Evolutionary conservation across 208 protist genomes (phyloP).

Genomic region (Spongospora subterranea): DNA sequence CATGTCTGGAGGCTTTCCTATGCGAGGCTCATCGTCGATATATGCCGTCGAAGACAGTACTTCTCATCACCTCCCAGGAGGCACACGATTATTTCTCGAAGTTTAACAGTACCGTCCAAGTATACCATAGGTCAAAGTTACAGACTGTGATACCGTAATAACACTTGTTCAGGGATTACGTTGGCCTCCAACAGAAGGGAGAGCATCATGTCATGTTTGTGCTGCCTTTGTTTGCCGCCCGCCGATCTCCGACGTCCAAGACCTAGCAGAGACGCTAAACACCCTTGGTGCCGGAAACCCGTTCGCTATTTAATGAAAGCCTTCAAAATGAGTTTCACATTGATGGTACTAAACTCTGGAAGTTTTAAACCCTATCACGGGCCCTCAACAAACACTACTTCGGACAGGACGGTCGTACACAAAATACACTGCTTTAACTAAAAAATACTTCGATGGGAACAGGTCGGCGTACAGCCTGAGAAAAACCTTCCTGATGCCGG

Average conservation of each 20-base stretch:
- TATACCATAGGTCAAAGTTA: not conserved
- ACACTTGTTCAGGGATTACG: not conserved
- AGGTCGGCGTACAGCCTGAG: conserved; percentile 38
- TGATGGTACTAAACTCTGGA: too few relatives aligned
- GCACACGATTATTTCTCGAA: not conserved
- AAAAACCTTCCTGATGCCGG: not conserved
- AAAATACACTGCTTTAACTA: too few relatives aligned
- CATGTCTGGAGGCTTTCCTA: not conserved
- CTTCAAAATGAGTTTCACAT: too few relatives aligned
- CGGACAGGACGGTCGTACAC: too few relatives aligned
- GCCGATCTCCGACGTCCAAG: not conserved
- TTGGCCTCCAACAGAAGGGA: not conserved
- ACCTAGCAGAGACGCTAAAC: not conserved
- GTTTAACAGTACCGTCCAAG: not conserved
- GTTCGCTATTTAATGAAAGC: too few relatives aligned
- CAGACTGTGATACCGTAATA: not conserved
- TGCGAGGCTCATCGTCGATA: not conserved
- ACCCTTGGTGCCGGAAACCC: not conserved
- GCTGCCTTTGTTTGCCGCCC: not conserved
- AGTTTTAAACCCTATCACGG: too few relatives aligned
- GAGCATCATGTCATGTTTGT: not conserved
- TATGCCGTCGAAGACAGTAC: not conserved
- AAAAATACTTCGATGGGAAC: too few relatives aligned
- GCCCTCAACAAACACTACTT: too few relatives aligned
- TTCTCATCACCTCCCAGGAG: not conserved